These are phyloP conservation scores for Metarhizium rileyi DNA, from an alignment of 2,329 filamentous ascomycete species.

Conservation along the genomic window DNA sequence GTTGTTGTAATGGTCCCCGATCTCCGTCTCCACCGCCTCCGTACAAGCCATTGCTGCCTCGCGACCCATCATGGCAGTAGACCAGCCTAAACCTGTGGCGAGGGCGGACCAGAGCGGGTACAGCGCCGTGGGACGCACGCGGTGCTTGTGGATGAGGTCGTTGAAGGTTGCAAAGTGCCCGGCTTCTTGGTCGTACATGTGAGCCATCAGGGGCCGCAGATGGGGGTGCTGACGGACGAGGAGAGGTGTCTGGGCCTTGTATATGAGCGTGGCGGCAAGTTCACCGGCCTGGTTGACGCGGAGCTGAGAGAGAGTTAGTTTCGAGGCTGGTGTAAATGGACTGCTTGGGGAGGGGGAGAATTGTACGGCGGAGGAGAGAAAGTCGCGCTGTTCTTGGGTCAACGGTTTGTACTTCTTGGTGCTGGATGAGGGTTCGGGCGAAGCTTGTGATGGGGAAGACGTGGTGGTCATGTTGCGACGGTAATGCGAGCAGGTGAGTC, in stretches of 20 bases:
- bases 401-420: conserved; percentile 46
- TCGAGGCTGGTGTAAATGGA: not conserved
- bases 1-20: conserved; percentile 88
- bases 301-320: conserved; percentile 39
- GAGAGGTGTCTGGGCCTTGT: conserved; percentile 78
- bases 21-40: conserved; percentile 96
- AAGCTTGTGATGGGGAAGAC: conserved; percentile 1
- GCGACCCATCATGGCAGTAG: conserved; percentile 76
- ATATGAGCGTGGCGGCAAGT: conserved; percentile 92
- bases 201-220: conserved; percentile 81
- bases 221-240: conserved; percentile 73
- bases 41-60: conserved; percentile 98
- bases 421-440: not conserved
- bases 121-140: conserved; percentile 83
- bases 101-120: conserved; percentile 82
- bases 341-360: not conserved
- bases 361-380: conserved; percentile 62
- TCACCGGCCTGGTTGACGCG: conserved; percentile 97
- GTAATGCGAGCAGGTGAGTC: not conserved
- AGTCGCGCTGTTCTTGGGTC: conserved; percentile 60
- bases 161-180: conserved; percentile 85
- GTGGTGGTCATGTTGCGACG: conserved; percentile 8
- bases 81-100: conserved; percentile 77
- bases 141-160: conserved; percentile 68
- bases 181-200: conserved; percentile 97